Conservation (phyloP, 495 filamentous ascomycete genomes). For the Hyaloscypha hepaticicola region DNA sequence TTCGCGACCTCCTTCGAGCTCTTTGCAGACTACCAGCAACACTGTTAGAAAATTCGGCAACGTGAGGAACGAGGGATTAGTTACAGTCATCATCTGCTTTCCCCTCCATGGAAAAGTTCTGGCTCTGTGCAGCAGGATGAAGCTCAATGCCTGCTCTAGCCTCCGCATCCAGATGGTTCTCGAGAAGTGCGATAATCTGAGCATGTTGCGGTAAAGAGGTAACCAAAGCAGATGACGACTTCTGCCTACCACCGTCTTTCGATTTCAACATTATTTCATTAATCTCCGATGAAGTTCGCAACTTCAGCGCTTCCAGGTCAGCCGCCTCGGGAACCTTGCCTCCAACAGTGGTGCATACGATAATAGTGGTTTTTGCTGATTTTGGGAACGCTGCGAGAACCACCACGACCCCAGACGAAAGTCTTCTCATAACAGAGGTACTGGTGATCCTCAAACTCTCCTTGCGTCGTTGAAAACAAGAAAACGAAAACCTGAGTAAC, state of each 20-base stretch:
- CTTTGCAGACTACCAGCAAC: conserved; percentile 22
- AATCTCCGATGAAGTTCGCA: conserved; percentile 9
- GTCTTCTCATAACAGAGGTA: conserved; percentile 16
- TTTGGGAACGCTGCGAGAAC: conserved; percentile 17
- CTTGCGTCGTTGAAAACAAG: background rate
- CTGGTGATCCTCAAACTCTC: background rate
- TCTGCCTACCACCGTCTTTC: background rate
- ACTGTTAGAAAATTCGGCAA: background rate
- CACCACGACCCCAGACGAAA: conserved; percentile 13
- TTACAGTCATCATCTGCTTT: conserved; percentile 32
- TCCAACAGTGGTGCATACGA: conserved; percentile 26
- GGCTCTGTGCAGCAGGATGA: conserved; percentile 23
- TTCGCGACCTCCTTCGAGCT: conserved; percentile 16
- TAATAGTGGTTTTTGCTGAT: conserved; percentile 18
- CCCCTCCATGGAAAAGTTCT: conserved; percentile 22
- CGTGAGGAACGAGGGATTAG: background rate
- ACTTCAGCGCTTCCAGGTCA: conserved; percentile 11
- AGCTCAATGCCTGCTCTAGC: conserved; percentile 14
- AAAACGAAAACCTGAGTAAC: background rate
- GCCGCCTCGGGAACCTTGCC: background rate
- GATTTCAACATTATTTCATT: background rate
- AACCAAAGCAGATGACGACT: background rate
- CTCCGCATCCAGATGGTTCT: conserved; percentile 21
- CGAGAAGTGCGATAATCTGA: conserved; percentile 12
- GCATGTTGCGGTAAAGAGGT: background rate